These are phyloP conservation scores for Haematococcus sp. DNA, from an alignment of 139 green algal species.

Conservation along the genomic window DNA sequence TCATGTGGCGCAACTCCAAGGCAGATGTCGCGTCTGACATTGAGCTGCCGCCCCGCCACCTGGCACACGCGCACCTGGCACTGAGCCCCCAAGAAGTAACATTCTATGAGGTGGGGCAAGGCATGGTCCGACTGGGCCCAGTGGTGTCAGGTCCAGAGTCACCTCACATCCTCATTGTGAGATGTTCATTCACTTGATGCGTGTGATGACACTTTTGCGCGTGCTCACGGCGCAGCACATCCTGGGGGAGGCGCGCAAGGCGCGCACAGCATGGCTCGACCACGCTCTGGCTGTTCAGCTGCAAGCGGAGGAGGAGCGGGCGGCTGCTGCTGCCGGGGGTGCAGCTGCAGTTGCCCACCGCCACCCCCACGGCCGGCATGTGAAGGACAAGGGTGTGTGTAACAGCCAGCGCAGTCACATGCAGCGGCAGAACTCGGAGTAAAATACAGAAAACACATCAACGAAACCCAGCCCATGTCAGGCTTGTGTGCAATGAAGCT, in stretches of 20 bases:
- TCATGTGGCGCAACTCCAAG: constrained; percentile 83
- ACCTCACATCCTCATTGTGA: background rate
- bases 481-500: no score
- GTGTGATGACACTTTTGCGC: no score
- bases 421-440: no score
- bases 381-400: background rate
- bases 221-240: constrained; percentile 10
- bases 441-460: no score
- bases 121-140: background rate
- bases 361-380: background rate
- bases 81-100: constrained; percentile 7
- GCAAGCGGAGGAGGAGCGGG: background rate
- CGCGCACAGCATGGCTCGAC: background rate
- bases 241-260: constrained; percentile 11
- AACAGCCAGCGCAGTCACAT: no score
- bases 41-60: constrained; percentile 52
- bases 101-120: constrained; percentile 7
- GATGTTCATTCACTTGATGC: background rate
- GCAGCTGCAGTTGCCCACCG: background rate
- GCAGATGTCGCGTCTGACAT: constrained; percentile 44
- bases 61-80: constrained; percentile 11
- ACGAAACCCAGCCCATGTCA: no score
- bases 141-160: no score
- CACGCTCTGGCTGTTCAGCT: background rate
- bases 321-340: background rate